Evolutionary conservation across 805 yeast genomes (phyloP).

Genomic region (Saturnispora diversa): DNA sequence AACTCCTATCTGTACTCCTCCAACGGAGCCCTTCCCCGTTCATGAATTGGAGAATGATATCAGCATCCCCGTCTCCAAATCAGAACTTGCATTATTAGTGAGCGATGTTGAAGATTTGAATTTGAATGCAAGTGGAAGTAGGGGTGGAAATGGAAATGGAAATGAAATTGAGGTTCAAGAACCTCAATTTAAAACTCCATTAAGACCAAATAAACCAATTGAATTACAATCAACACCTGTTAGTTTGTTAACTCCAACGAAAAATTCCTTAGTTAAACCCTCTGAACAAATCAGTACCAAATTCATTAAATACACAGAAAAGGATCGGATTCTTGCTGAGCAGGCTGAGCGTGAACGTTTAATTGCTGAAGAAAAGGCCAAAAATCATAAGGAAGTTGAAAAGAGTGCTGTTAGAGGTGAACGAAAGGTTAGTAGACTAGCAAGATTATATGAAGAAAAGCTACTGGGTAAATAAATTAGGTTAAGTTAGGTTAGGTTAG

Average conservation of each 20-base stretch:
- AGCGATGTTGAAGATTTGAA: conserved; percentile 8
- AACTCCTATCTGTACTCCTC: too few species aligned
- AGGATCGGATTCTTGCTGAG: conserved; percentile 21
- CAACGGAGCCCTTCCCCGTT: too few species aligned
- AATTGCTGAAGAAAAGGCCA: conserved; percentile 7
- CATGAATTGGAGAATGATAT: background rate
- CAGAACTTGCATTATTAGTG: conserved; percentile 8
- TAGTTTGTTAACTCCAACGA: conserved; percentile 1
- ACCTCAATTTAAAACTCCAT: conserved; percentile 10
- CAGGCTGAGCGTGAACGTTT: conserved; percentile 19
- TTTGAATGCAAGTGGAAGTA: background rate
- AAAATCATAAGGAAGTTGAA: conserved; percentile 29
- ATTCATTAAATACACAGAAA: conserved; percentile 27
- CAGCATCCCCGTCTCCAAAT: conserved; percentile 7
- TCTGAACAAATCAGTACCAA: conserved; percentile 21
- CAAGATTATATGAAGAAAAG: conserved; percentile 43
- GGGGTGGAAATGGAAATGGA: background rate
- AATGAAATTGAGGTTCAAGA: background rate
- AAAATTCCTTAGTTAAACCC: conserved; percentile 19
- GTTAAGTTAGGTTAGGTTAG: too few species aligned
- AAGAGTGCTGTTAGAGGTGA: conserved; percentile 27
- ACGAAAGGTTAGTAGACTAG: conserved; percentile 44
- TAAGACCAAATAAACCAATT: conserved; percentile 11
- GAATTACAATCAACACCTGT: conserved; percentile 5
- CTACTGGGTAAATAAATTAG: conserved; percentile 14